phyloP scores from a whole-genome alignment of 805 yeast genomes.

The Yarrowia porcina region DNA sequence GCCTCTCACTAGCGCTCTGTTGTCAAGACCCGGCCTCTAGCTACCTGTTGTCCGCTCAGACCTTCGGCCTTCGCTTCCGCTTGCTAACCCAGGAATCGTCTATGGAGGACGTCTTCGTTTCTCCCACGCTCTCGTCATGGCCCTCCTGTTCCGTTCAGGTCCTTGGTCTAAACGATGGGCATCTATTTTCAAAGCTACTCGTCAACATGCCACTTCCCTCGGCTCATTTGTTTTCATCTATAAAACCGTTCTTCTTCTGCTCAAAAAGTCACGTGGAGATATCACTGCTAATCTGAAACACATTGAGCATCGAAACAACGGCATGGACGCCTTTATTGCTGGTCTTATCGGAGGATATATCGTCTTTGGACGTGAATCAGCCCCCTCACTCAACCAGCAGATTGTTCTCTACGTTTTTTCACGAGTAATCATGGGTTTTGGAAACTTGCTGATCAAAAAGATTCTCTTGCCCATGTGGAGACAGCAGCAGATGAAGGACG shows the following conservation, averaged over 20 bases:
- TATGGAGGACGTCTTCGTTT: conserved; percentile 63
- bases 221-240: conserved; percentile 56
- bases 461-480: conserved; percentile 10
- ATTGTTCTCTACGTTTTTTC: conserved; percentile 71
- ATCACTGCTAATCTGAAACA: conserved; percentile 19
- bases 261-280: conserved; percentile 33
- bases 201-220: conserved; percentile 53
- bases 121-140: conserved; percentile 62
- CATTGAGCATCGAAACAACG: conserved; percentile 28
- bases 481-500: conserved; percentile 27
- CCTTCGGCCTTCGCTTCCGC: neutral
- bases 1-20: neutral
- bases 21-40: neutral
- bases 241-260: conserved; percentile 40
- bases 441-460: conserved; percentile 46
- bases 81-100: conserved; percentile 43
- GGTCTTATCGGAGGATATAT: conserved; percentile 44
- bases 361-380: conserved; percentile 42
- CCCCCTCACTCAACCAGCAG: conserved; percentile 55
- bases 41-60: neutral
- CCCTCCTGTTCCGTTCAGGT: conserved; percentile 53
- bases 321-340: conserved; percentile 36
- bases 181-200: conserved; percentile 51
- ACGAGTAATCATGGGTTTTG: conserved; percentile 60
- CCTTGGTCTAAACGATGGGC: conserved; percentile 45